Evolutionary conservation across 2,329 filamentous ascomycete species (phyloP).

Genomic region (Cladosporium sp.): DNA sequence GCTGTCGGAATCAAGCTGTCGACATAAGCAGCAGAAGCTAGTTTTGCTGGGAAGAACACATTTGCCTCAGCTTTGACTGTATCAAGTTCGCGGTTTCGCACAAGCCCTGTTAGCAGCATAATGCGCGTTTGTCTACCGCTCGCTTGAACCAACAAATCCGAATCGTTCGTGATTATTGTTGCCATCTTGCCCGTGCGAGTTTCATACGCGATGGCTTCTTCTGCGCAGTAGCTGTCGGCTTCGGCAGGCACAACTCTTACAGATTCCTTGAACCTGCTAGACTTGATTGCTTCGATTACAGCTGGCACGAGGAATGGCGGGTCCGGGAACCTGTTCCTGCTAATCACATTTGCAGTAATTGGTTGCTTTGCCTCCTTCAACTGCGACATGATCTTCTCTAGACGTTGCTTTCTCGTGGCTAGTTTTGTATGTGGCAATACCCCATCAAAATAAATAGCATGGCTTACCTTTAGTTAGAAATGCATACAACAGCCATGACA

Average conservation of each 20-base stretch:
- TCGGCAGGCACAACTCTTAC: conserved; percentile 69
- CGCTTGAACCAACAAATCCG: conserved; percentile 73
- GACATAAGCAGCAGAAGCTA: conserved; percentile 40
- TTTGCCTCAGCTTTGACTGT: conserved; percentile 37
- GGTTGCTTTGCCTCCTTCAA: conserved; percentile 38
- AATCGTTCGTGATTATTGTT: conserved; percentile 74
- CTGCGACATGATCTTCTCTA: conserved; percentile 52
- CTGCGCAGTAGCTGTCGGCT: conserved; percentile 75
- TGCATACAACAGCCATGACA: background rate
- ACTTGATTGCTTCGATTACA: conserved; percentile 61
- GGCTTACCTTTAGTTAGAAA: conserved; percentile 34
- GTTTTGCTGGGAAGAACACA: conserved; percentile 36
- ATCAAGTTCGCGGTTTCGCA: conserved; percentile 39
- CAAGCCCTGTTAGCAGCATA: conserved; percentile 50
- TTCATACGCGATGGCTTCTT: conserved; percentile 50
- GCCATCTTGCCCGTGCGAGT: conserved; percentile 6
- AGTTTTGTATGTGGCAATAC: conserved; percentile 65
- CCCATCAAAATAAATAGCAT: conserved; percentile 79
- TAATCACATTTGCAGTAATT: conserved; percentile 33
- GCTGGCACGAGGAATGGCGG: conserved; percentile 71
- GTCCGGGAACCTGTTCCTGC: conserved; percentile 39
- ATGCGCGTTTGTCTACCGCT: conserved; percentile 58
- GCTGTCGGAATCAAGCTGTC: conserved; percentile 34
- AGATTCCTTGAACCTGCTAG: conserved; percentile 35
- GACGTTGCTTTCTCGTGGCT: conserved; percentile 53